Base-by-base conservation (phyloP, 768 basidiomycete genomes). In the Butyriboletus loyo region DNA sequence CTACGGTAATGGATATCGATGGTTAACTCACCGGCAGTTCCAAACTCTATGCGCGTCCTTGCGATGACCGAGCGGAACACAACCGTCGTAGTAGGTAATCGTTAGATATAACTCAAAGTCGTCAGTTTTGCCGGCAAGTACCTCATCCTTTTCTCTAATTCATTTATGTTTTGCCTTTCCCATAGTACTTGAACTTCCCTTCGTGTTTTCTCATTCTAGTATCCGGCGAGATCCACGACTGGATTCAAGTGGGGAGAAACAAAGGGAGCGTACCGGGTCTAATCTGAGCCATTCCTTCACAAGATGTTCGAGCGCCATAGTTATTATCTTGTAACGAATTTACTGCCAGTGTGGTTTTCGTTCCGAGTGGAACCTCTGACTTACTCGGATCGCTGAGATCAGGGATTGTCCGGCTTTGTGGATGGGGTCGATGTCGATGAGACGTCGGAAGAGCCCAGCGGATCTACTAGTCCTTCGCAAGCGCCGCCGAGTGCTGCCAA, bases 21-120 rank as follows among this genome's bases (percentile, higher is more conserved):
- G 22, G 37, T 30, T 4, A 25, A 53, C 68, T 54, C 65, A 86
- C 91, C 91, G 50, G 92, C 90, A 22, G 92, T 95, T 5, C 92
- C 92, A 67, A 95, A 95, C 53, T 86, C 81, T 58, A 95, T 93
- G 32, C 92, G 80, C 5, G 72, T 71, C 58, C 87, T 89, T 60
- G 13, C 32, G 34, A 32, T 42, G 34, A 31, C 25, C 17, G 13
- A 30, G 31, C 19, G 25, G 14, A 48, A 34, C 35, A 14, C 4
- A 14, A 38, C 17, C 21, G 13, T 39, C 28, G 22, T 9, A 32
- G 25, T 21, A 3, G 46, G 25, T 21, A 3, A 49, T 25, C 15
- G 21, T 58, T 40, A 35, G 43, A 32, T 24, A 17, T 5, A 4
- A 7, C 28, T 35, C n/a, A 6, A 32, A 17, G 15, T 21, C 40